Conservation (phyloP, 371 early-diverging fungal genomes). For the Rhizopus delemar region DNA sequence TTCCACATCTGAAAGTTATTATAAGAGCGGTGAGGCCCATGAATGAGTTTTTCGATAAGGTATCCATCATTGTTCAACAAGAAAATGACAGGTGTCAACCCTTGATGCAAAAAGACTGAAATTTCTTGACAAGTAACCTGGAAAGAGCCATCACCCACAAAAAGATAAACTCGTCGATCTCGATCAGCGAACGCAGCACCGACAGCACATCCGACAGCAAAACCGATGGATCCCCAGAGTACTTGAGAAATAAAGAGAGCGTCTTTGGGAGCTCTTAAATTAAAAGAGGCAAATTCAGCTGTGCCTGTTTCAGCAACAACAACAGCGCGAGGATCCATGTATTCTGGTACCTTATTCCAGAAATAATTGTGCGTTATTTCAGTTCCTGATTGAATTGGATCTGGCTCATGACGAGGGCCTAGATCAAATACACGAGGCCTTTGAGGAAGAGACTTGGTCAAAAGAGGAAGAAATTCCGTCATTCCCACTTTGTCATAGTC, state of each 20-base stretch:
- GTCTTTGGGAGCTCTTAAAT: constrained; percentile 36
- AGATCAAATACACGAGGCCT: constrained; percentile 19
- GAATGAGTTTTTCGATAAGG: constrained; percentile 54
- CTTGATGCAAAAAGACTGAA: constrained; percentile 49
- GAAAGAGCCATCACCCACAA: constrained; percentile 59
- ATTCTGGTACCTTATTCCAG: constrained; percentile 42
- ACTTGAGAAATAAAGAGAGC: constrained; percentile 41
- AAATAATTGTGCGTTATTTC: constrained; percentile 48
- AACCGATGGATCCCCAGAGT: constrained; percentile 53
- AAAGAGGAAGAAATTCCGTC: constrained; percentile 34
- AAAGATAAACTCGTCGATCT: constrained; percentile 35
- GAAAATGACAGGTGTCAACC: constrained; percentile 47
- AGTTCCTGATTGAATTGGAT: constrained; percentile 18
- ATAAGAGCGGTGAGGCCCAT: constrained; percentile 47
- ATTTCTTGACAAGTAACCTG: constrained; percentile 53
- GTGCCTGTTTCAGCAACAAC: constrained; percentile 59
- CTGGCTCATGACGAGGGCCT: constrained; percentile 24
- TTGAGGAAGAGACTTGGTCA: constrained; percentile 32
- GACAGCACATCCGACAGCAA: constrained; percentile 34
- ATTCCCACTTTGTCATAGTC: constrained; percentile 42
- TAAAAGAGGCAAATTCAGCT: constrained; percentile 44
- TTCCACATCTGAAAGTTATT: constrained; percentile 55
- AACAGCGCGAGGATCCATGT: constrained; percentile 33
- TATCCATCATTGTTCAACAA: constrained; percentile 59
- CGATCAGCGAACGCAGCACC: constrained; percentile 44